These are phyloP conservation scores for Leccinellum luteum DNA, from an alignment of 768 basidiomycete genomes.

Conservation along the genomic window DNA sequence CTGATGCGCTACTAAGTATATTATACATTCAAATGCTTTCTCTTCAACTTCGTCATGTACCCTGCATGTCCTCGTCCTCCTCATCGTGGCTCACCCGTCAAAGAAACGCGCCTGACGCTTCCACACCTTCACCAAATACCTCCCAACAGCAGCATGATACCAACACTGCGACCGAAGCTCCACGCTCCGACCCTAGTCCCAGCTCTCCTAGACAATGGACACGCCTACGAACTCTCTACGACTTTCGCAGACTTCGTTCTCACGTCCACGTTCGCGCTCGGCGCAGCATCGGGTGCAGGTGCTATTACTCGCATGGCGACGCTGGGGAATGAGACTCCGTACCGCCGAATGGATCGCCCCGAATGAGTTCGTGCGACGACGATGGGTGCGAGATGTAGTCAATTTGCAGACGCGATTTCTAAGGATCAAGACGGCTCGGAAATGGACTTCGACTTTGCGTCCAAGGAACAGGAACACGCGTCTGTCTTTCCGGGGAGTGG, in stretches of 20 bases:
- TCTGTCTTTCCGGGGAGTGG: constrained; percentile 35
- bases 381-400: constrained; percentile 78
- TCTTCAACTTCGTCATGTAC: neutral
- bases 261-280: constrained; percentile 15
- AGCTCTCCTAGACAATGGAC: neutral
- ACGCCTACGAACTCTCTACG: neutral
- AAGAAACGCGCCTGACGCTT: neutral
- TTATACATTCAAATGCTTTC: too few species aligned
- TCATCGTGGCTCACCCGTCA: constrained; percentile 8
- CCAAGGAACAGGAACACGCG: constrained; percentile 46
- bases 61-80: neutral
- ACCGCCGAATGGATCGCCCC: constrained; percentile 73
- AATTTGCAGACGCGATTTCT: constrained; percentile 61
- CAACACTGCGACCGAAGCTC: neutral
- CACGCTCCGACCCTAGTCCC: neutral
- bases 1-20: neutral
- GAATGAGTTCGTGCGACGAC: constrained; percentile 49
- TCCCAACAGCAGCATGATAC: neutral
- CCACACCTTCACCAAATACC: neutral
- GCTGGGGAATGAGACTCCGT: constrained; percentile 57
- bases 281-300: constrained; percentile 10
- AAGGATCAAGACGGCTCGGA: constrained; percentile 60
- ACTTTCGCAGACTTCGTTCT: neutral
- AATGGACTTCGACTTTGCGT: constrained; percentile 74
- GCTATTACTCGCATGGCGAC: constrained; percentile 37